A percentile compares a stretch with the other conserved stretches of the same genome.
Conservation (phyloP, 441 rosid genomes). For the Jatropha multifida region DNA sequence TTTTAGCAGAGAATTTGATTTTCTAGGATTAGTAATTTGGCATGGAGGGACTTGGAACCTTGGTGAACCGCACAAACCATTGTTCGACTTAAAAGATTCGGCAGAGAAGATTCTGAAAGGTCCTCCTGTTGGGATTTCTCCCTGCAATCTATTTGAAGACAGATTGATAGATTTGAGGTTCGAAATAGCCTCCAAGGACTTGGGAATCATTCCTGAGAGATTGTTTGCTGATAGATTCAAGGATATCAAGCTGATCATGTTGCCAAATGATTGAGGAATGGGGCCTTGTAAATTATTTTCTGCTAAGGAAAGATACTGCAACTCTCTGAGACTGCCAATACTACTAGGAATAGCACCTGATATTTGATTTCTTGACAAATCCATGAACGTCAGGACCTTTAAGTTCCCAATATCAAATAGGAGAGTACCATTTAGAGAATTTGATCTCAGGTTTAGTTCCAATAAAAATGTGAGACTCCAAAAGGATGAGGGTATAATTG, state of each 20-base stretch:
- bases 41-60: constrained; percentile 16
- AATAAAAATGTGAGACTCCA: constrained; percentile 19
- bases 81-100: constrained; percentile 18
- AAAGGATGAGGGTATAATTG: constrained; percentile 8
- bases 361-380: constrained; percentile 18
- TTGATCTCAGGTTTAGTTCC: background rate
- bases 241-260: constrained; percentile 11
- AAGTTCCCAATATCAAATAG: background rate
- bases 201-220: constrained; percentile 20
- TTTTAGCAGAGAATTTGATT: background rate
- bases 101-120: constrained; percentile 12
- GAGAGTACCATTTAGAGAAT: constrained; percentile 15
- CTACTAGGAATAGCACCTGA: constrained; percentile 19
- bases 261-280: constrained; percentile 16
- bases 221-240: constrained; percentile 9
- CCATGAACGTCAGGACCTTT: background rate
- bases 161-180: constrained; percentile 8
- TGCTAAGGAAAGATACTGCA: constrained; percentile 12
- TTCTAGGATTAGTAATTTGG: background rate
- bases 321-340: constrained; percentile 10
- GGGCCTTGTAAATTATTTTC: constrained; percentile 13
- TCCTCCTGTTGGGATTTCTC: constrained; percentile 24
- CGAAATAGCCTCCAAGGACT: background rate
- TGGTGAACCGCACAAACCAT: constrained; percentile 1
- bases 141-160: constrained; percentile 19